Evolutionary conservation across 139 green algal genomes (phyloP).

Genomic region (Astrephomene gubernaculifera): DNA sequence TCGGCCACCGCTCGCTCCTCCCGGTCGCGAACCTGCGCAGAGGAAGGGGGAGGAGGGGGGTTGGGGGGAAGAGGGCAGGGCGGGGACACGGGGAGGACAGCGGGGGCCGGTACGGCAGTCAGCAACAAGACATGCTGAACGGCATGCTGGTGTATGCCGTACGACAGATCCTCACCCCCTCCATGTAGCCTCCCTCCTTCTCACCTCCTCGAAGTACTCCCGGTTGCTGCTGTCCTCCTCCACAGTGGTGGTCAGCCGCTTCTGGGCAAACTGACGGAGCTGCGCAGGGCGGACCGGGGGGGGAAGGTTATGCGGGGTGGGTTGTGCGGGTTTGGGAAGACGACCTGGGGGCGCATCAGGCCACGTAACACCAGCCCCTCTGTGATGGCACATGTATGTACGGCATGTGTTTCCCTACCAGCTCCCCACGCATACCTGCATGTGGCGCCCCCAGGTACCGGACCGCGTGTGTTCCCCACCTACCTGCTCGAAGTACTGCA

Average conservation of each 20-base stretch:
- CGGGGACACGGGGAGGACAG: background rate
- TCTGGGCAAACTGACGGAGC: conserved; percentile 35
- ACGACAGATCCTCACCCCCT: background rate
- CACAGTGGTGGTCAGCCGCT: conserved; percentile 63
- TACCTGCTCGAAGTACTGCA: conserved; percentile 45
- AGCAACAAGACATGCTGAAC: too few species aligned
- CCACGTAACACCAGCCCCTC: too few species aligned
- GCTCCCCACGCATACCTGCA: too few species aligned
- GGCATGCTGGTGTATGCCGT: too few species aligned
- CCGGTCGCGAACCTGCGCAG: conserved; percentile 48
- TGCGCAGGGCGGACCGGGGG: background rate
- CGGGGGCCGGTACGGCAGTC: too few species aligned
- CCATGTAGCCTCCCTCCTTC: background rate
- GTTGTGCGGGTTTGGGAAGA: background rate
- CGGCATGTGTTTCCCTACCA: too few species aligned
- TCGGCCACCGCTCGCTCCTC: conserved; percentile 64
- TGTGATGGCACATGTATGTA: too few species aligned
- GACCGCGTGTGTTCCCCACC: too few species aligned
- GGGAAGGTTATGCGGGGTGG: background rate
- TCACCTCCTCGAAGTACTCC: conserved; percentile 67
- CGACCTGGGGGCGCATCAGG: too few species aligned
- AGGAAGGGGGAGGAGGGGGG: background rate
- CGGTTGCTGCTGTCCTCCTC: conserved; percentile 64
- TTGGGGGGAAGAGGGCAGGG: background rate
- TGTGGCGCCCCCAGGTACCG: too few species aligned